Conservation (phyloP, 805 yeast species). For the Saccharomycopsis sp. region DNA sequence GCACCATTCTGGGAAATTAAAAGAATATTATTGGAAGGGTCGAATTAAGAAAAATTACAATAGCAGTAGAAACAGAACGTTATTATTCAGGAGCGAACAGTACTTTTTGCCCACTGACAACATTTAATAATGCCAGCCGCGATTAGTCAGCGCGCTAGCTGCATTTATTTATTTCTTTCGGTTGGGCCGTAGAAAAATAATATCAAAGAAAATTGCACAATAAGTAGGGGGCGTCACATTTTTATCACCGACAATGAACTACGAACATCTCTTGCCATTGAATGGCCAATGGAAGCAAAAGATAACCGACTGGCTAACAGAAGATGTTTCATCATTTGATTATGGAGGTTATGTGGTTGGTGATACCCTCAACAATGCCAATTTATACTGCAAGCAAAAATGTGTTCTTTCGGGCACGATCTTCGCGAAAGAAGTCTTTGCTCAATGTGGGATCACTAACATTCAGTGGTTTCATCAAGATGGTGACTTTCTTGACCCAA, state of each 20-base stretch:
- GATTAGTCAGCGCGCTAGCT: too few species aligned
- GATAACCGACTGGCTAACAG: slow-evolving; percentile 68
- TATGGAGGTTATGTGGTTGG: slow-evolving; percentile 97
- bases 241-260: slow-evolving; percentile 13
- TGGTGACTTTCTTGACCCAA: slow-evolving; percentile 50
- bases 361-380: slow-evolving; percentile 57
- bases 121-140: too few species aligned
- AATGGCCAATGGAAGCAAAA: slow-evolving; percentile 78
- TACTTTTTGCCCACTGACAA: too few species aligned
- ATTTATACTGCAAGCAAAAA: slow-evolving; percentile 69
- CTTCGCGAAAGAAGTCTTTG: slow-evolving; percentile 77
- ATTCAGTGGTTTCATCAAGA: slow-evolving; percentile 73
- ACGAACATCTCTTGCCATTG: slow-evolving; percentile 56
- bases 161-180: too few species aligned
- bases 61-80: too few species aligned
- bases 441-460: slow-evolving; percentile 55
- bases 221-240: too few species aligned
- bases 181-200: too few species aligned
- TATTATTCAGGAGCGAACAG: too few species aligned
- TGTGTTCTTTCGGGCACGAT: slow-evolving; percentile 85
- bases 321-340: slow-evolving; percentile 91
- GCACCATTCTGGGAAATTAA: too few species aligned
- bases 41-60: too few species aligned
- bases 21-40: too few species aligned
- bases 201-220: too few species aligned